Conservation (phyloP, 2,329 filamentous ascomycete species). For the Fusarium stilboides region DNA sequence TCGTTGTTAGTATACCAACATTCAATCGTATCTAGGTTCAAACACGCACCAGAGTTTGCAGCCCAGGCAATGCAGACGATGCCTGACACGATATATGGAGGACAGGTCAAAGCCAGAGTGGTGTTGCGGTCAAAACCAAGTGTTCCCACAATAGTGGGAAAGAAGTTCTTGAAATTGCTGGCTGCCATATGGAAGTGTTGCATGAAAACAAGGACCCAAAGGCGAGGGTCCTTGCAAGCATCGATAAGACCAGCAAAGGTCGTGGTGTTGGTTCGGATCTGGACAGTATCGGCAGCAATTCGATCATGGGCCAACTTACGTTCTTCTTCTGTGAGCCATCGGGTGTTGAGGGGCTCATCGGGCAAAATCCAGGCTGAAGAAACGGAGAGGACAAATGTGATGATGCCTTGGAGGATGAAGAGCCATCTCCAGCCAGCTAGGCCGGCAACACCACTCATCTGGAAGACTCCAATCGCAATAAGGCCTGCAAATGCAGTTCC, state of each 20-base stretch:
- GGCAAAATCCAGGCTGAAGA: slow-evolving; percentile 54
- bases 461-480: slow-evolving; percentile 60
- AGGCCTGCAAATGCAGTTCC: slow-evolving; percentile 60
- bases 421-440: slow-evolving; percentile 54
- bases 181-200: slow-evolving; percentile 39
- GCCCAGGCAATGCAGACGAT: slow-evolving; percentile 40
- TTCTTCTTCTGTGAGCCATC: slow-evolving; percentile 56
- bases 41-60: slow-evolving; percentile 19
- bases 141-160: slow-evolving; percentile 59
- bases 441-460: slow-evolving; percentile 45
- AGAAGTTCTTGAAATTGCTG: slow-evolving; percentile 52
- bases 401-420: slow-evolving; percentile 51
- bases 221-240: slow-evolving; percentile 53
- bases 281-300: slow-evolving; percentile 51
- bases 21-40: rapidly evolving
- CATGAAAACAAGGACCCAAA: slow-evolving; percentile 47
- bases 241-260: slow-evolving; percentile 62
- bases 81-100: slow-evolving; percentile 63
- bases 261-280: slow-evolving; percentile 56
- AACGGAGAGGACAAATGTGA: slow-evolving; percentile 48
- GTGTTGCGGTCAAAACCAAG: slow-evolving; percentile 63
- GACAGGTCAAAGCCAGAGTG: slow-evolving; percentile 65
- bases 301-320: slow-evolving; percentile 60
- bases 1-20: slow-evolving; percentile 31
- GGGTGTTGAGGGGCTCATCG: slow-evolving; percentile 57